Percentiles rank a stretch among this genome's conserved stretches.
Conservation (phyloP, 2,329 filamentous ascomycete species). For the Aurifilum marmelostoma region DNA sequence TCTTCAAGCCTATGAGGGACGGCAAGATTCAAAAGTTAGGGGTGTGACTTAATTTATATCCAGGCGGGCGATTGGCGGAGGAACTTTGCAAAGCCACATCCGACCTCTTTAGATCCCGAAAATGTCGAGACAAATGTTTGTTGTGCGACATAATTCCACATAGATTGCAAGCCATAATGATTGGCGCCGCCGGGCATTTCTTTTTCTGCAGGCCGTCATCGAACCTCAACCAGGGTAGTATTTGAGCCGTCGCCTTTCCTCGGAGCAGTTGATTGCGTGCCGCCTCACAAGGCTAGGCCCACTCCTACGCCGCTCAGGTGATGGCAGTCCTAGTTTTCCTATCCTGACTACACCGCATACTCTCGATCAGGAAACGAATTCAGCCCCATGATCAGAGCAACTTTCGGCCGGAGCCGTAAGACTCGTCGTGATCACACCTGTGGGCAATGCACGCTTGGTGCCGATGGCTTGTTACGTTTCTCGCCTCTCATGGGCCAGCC, state of each 20-base stretch:
- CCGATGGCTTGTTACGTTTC: neutral
- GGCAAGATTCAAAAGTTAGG: neutral
- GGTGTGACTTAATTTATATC: neutral
- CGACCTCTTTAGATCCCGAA: neutral
- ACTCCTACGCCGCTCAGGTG: neutral
- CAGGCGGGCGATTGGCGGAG: slow-evolving; percentile 16
- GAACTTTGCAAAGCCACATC: neutral
- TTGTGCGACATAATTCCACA: neutral
- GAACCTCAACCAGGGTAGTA: neutral
- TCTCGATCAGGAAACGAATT: neutral
- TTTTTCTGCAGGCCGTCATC: neutral
- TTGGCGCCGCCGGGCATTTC: neutral
- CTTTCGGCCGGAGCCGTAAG: neutral
- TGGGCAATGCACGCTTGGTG: neutral
- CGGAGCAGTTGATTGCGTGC: slow-evolving; percentile 20
- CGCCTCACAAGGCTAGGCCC: slow-evolving; percentile 17
- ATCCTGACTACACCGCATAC: neutral
- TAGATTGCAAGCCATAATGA: too few species aligned
- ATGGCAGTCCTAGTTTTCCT: neutral
- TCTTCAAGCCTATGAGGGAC: neutral
- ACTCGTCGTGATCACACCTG: neutral
- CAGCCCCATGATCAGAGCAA: neutral
- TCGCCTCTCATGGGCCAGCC: too few species aligned
- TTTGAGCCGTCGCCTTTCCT: neutral
- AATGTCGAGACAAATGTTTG: neutral